phyloP scores from a whole-genome alignment of 2,329 filamentous ascomycete genomes.

The Mycocentrospora acerina region DNA sequence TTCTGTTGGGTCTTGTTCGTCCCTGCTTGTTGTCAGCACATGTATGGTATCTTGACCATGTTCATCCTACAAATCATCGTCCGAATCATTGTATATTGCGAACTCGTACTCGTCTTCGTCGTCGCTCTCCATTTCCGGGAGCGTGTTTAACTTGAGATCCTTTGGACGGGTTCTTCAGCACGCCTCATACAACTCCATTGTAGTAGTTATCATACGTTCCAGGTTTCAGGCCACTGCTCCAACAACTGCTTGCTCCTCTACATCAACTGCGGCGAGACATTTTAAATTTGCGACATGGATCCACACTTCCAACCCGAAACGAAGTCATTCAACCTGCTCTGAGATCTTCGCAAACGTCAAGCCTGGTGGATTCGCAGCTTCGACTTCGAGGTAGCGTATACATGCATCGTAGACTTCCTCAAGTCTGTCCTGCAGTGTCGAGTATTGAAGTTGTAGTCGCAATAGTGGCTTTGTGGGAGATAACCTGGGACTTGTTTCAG shows the following conservation, averaged over 20 bases:
- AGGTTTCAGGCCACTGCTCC: slow-evolving; percentile 18
- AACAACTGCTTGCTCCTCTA: slow-evolving; percentile 11
- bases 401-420: slow-evolving; percentile 17
- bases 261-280: slow-evolving; percentile 16
- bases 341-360: slow-evolving; percentile 29
- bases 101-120: slow-evolving; percentile 9
- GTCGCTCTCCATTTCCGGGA: slow-evolving; percentile 12
- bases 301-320: slow-evolving; percentile 27
- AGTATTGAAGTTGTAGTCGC: slow-evolving; percentile 20
- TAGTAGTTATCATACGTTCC: slow-evolving; percentile 14
- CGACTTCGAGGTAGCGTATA: slow-evolving; percentile 18
- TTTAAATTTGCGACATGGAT: slow-evolving; percentile 20
- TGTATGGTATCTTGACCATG: no score
- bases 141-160: slow-evolving; percentile 20
- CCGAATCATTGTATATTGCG: slow-evolving; percentile 8
- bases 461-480: slow-evolving; percentile 17
- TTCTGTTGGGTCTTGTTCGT: slow-evolving; percentile 18
- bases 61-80: slow-evolving; percentile 6
- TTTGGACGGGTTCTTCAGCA: slow-evolving; percentile 20
- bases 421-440: slow-evolving; percentile 18
- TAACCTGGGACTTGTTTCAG: slow-evolving; percentile 19
- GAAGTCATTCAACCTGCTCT: slow-evolving; percentile 20
- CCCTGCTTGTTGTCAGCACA: slow-evolving; percentile 9
- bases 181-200: slow-evolving; percentile 11
- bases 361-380: slow-evolving; percentile 23